Evolutionary conservation across 2,329 filamentous ascomycete species (phyloP), one percentile per base, ranked within the genome.

Genomic region (Emmonsia crescens): DNA sequence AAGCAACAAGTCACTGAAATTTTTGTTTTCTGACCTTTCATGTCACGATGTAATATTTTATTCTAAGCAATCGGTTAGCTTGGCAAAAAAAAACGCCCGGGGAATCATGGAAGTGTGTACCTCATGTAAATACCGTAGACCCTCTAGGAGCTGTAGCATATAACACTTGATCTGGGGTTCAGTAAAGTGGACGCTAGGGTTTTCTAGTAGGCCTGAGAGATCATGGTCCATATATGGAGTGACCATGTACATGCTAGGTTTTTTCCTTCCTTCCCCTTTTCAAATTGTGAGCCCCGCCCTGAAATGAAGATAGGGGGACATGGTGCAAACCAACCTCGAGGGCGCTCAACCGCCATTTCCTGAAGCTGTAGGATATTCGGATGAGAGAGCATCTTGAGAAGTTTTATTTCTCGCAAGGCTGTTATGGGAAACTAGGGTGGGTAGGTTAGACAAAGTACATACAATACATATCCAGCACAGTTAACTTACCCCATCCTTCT

Each of bases 221-320:
- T 99, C 94, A 76, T 99, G 94, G 69, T 97, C 92, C 91, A 97
- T 96, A 75, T 99, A 99, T 6, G 93, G 94, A 52, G 88, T 96
- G 59, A 96, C 93, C 94, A 99, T 99, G 77, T 97, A 97, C 81
- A 99, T 91, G 68, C 92, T 92, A 70, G 74, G 81, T 76, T 78
- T 83, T 75, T 89, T 91, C 67, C 87, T 84, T 75, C 90, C 89
- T 72, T 93, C 89, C 68, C 84, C 85, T 87, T 69, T 58, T 64
- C 61, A 60, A 51, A 42, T 59, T 62, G 60, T 67, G 61, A 60
- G 57, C 29, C 12, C 61, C 51, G 0, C 44, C 21, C 42, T 36
- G 1, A 19, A n/a, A 38, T 8, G 21, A 21, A 8, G 29, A 44
- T 14, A 55, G 12, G 29, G 31, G 44, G 5, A 31, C 16, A 49